Evolutionary conservation across 1,284 basidiomycete species (phyloP).

Genomic region (Agaricales sp.): DNA sequence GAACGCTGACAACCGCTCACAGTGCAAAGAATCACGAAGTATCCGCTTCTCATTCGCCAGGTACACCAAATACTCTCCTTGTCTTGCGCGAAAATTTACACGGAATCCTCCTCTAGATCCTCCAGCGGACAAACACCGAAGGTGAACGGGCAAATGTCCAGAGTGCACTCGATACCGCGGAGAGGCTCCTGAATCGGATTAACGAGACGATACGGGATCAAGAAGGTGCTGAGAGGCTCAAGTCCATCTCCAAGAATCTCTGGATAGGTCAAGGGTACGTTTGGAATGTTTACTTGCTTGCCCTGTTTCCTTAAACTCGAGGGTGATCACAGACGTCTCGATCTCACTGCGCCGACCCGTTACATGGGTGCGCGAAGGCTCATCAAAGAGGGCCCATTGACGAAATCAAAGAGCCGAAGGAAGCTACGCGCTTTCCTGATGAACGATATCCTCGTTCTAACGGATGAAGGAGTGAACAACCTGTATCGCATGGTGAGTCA

Average conservation of each 20-base stretch:
- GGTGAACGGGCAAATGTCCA: conserved; percentile 47
- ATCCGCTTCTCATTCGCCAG: conserved; percentile 82
- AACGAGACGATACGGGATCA: conserved; percentile 88
- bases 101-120: conserved; percentile 44
- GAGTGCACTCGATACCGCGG: conserved; percentile 51
- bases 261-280: conserved; percentile 85
- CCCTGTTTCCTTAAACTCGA: not conserved
- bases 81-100: no score
- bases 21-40: conserved; percentile 95
- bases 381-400: conserved; percentile 69
- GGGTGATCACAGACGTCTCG: conserved; percentile 49
- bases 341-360: conserved; percentile 83
- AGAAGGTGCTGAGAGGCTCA: conserved; percentile 68
- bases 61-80: conserved; percentile 24
- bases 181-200: conserved; percentile 68
- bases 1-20: conserved; percentile 1
- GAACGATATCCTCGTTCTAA: conserved; percentile 73
- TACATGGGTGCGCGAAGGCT: conserved; percentile 69
- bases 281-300: conserved; percentile 17
- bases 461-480: conserved; percentile 54
- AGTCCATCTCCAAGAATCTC: conserved; percentile 64
- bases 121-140: conserved; percentile 66
- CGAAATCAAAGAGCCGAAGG: conserved; percentile 79
- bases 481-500: conserved; percentile 75
- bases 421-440: conserved; percentile 73